phyloP scores from a whole-genome alignment of 2,329 filamentous ascomycete genomes.

The Epichloe coenophiala region DNA sequence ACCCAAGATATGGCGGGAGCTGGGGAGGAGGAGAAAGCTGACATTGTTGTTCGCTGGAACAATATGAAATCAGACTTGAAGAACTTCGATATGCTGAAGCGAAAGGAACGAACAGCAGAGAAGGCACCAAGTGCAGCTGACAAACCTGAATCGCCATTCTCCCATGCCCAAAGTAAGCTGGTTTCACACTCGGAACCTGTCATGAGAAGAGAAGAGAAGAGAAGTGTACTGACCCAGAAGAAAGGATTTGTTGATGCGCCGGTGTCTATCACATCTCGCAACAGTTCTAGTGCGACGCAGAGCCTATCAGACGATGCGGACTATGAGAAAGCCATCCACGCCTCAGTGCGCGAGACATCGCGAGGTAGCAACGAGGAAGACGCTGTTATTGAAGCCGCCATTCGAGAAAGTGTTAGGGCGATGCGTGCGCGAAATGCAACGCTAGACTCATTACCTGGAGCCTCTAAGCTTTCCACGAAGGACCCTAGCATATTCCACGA shows the following conservation, averaged over 20 bases:
- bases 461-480: conserved; percentile 11
- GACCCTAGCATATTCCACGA: conserved; percentile 22
- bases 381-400: conserved; percentile 55
- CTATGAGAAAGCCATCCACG: conserved; percentile 58
- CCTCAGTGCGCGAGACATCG: conserved; percentile 57
- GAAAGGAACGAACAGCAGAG: conserved; percentile 28
- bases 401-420: conserved; percentile 56
- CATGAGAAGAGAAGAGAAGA: conserved; percentile 40
- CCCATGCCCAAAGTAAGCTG: conserved; percentile 30
- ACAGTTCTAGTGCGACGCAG: conserved; percentile 4
- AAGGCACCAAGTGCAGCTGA: conserved; percentile 13
- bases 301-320: conserved; percentile 35
- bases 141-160: conserved; percentile 10
- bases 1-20: conserved; percentile 47
- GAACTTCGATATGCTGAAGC: conserved; percentile 40
- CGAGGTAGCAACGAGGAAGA: conserved; percentile 58
- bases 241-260: conserved; percentile 11
- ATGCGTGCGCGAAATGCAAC: conserved; percentile 21
- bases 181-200: conserved; percentile 32
- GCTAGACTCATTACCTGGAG: conserved; percentile 13
- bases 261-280: conserved; percentile 4
- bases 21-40: conserved; percentile 43
- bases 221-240: conserved; percentile 33
- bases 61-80: conserved; percentile 45
- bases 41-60: conserved; percentile 56